Evolutionary conservation across 208 protist species (phyloP).

Genomic region (Leishmania amazonensis): DNA sequence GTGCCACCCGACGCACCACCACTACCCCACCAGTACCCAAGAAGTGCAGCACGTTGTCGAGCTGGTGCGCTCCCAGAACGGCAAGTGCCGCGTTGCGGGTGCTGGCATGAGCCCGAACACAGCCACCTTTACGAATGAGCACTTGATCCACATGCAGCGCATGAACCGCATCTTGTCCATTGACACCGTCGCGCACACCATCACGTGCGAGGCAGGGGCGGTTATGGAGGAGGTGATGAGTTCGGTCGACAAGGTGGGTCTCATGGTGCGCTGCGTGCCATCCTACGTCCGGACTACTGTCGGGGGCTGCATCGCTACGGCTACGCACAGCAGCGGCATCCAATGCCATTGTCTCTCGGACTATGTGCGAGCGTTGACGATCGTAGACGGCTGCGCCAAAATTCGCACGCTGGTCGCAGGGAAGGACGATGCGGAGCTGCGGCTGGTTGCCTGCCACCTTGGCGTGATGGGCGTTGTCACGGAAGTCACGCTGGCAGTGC

Average conservation of each 20-base stretch:
- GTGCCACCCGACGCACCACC: constrained; percentile 47
- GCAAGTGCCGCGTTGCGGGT: constrained; percentile 60
- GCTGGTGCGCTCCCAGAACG: constrained; percentile 25
- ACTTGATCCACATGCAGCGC: constrained; percentile 58
- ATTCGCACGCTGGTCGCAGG: constrained; percentile 22
- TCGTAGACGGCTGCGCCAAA: constrained; percentile 59
- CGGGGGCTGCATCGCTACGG: constrained; percentile 62
- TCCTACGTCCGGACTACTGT: constrained; percentile 67
- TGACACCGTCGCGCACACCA: constrained; percentile 33
- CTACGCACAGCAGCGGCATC: constrained; percentile 69
- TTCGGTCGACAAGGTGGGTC: constrained; percentile 36
- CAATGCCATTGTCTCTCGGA: constrained; percentile 47
- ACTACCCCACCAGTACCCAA: constrained; percentile 40
- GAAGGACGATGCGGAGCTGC: constrained; percentile 31
- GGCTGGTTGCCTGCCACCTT: constrained; percentile 63
- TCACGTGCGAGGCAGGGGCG: constrained; percentile 60
- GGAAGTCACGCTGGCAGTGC: constrained; percentile 57
- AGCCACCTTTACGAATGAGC: constrained; percentile 54
- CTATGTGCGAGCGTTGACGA: constrained; percentile 43
- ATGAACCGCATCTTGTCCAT: constrained; percentile 56
- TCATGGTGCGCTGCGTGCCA: constrained; percentile 76
- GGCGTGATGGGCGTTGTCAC: constrained; percentile 69
- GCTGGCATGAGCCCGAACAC: constrained; percentile 64
- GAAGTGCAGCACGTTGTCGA: constrained; percentile 37
- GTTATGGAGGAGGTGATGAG: constrained; percentile 55